These are phyloP conservation scores for Cryphonectria carpinicola DNA, from an alignment of 2,329 filamentous ascomycete genomes.

Conservation along the genomic window DNA sequence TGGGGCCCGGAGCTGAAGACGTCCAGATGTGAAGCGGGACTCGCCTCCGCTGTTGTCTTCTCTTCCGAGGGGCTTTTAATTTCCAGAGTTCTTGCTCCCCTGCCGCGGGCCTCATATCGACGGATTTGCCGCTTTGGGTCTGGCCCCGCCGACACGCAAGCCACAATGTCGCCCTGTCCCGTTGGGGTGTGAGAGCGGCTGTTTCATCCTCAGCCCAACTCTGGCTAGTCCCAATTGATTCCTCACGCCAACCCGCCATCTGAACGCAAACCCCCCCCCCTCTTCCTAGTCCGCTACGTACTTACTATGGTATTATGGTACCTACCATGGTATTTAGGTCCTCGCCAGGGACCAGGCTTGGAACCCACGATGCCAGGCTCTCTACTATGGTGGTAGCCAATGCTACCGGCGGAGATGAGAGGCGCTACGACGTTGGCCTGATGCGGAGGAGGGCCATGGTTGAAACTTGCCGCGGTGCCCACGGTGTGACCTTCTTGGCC, in stretches of 20 bases:
- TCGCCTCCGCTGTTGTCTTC: not conserved
- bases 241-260: slow-evolving; percentile 7
- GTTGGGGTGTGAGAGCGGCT: slow-evolving; percentile 21
- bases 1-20: not conserved
- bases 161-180: slow-evolving; percentile 15
- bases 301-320: not conserved
- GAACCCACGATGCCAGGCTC: not conserved
- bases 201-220: slow-evolving; percentile 26
- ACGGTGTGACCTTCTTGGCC: not conserved
- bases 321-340: not conserved
- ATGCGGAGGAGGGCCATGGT: not conserved
- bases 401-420: slow-evolving; percentile 5
- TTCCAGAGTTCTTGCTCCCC: slow-evolving; percentile 4
- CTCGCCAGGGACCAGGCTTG: slow-evolving; percentile 6
- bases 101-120: slow-evolving; percentile 11
- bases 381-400: not conserved
- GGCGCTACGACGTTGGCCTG: not conserved
- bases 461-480: not conserved
- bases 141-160: slow-evolving; percentile 10
- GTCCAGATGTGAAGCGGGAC: not conserved
- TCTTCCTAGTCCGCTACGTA: not conserved
- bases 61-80: slow-evolving; percentile 10
- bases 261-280: not conserved
- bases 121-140: slow-evolving; percentile 6
- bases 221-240: slow-evolving; percentile 16